Base-by-base conservation (phyloP, 2,329 filamentous ascomycete species). In the Penicillium nordicum region DNA sequence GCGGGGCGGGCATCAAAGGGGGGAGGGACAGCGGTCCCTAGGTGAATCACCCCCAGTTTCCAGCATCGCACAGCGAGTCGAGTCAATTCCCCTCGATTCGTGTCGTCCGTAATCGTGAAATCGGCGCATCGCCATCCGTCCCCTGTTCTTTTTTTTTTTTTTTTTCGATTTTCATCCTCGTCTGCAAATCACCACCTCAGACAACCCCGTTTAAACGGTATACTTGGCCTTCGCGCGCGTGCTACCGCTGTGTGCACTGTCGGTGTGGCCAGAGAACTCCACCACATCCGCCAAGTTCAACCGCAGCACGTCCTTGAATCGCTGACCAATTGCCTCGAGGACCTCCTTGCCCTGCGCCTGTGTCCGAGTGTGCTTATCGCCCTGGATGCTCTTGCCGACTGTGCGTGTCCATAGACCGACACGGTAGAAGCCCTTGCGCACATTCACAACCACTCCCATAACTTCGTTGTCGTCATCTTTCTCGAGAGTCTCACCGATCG, bases 401-500 rank as follows among this genome's bases (percentile, higher is more conserved):
- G 92, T 96, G 70, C 92, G 89, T 62, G 94, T 99, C 94, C 95
- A 99, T 67, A 97, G 86, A 72, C 93, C 92, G 66, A 99, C 89
- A 80, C 94, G 90, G 84, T 92, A 99, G 81, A 99, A 97, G 50
- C 89, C 92, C 82, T 96, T 97, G 76, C 94, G 89, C 57, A 99
- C 93, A 77, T 99, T 99, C 80, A 97, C 92, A 27, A 99, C 94
- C 34, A 99, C 95, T 63, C 94, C 94, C 94, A 97, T 97, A 75
- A 99, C 89, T 78, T 99, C 95, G 67, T 92, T 92, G 72, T 97
- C 94, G 25, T 72, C 88, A 72, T 97, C 92, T 40, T 90, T 88
- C 80, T 99, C 94, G 53, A 99, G 88, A 27, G 93, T 97, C 83
- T 99, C 95, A 71, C 94, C 94, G 66, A 99, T 97, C 54, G 92